Base-by-base conservation (phyloP, 139 green algal species). In the Auxenochlorella pyrenoidosa region DNA sequence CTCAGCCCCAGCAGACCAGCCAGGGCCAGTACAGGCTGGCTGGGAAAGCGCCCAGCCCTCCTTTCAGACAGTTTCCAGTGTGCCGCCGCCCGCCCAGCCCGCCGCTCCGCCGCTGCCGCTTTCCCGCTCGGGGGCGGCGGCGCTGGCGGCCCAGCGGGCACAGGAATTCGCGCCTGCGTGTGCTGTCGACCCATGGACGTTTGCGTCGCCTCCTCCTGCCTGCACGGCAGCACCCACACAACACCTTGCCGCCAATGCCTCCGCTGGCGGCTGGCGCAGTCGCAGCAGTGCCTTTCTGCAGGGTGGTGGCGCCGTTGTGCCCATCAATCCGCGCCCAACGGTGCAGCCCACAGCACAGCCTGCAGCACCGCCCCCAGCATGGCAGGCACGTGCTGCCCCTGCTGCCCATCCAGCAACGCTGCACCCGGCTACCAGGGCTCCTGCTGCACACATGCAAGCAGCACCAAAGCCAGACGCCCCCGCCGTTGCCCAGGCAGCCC, bases 221-320 rank as follows among this genome's bases (percentile, higher is more conserved):
- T 24, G 15, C 18, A 24, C 40, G 1, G 38, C 40, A 12, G 72
- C 72, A 16, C 3, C 36, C 38, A 54, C 38, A 24, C 72, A 78
- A 38, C 72, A 78, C 24, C 70, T 34, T 47, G n/a, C 16, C 5
- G 70, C 34, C 34, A 40, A 22, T 21, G 72, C 36, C 0, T 3
- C 72, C 30, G 38, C n/a, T 26, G 40, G 73, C 3, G 40, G 44
- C 30, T 84, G 79, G 79, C 79, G 54, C 3, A 38, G 36, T 2
- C 79, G 79, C 47, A 73, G 24, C 34, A 84, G 21, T 22, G 21
- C 21, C 26, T 84, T 84, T 36, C 58, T 84, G 34, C 59, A 72
- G 54, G 58, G 79, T 21, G 34, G 24, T 36, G 22, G n/a, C 76
- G 5, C 16, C 36, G 40, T 13, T 5, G 16, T 28, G 73, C 73